Evolutionary conservation across 163 green algal genomes (phyloP).

Genomic region (Volvox carteri): DNA sequence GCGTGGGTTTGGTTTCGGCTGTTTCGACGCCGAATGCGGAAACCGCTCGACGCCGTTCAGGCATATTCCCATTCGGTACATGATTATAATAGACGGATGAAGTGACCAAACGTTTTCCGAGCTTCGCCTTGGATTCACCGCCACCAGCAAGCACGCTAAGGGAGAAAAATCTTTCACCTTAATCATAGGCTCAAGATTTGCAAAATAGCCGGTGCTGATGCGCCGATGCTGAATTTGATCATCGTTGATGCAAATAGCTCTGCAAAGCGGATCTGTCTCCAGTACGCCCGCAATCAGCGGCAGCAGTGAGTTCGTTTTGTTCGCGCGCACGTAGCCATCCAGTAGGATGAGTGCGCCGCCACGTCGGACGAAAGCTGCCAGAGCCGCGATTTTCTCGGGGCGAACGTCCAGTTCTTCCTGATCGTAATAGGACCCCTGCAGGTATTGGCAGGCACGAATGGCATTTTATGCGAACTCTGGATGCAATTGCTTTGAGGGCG

Average conservation of each 20-base stretch:
- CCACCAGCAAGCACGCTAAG: background rate
- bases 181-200: background rate
- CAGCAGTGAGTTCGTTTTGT: background rate
- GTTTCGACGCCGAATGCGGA: no score
- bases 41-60: no score
- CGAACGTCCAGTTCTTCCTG: background rate
- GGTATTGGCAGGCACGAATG: background rate
- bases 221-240: background rate
- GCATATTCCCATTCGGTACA: no score
- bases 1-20: no score
- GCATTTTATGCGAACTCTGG: no score
- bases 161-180: background rate
- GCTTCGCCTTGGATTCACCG: no score
- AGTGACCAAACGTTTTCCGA: no score
- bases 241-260: background rate
- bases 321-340: background rate
- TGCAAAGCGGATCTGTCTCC: background rate
- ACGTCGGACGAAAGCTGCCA: background rate
- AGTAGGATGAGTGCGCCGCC: slow-evolving; percentile 34
- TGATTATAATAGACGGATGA: no score
- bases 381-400: background rate
- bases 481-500: no score
- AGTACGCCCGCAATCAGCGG: background rate
- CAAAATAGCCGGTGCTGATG: background rate
- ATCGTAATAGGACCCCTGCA: slow-evolving; percentile 21